A percentile compares a stretch with the other conserved stretches of the same genome.
phyloP scores from a whole-genome alignment of 2,329 filamentous ascomycete species.

The Colletotrichum sp. region DNA sequence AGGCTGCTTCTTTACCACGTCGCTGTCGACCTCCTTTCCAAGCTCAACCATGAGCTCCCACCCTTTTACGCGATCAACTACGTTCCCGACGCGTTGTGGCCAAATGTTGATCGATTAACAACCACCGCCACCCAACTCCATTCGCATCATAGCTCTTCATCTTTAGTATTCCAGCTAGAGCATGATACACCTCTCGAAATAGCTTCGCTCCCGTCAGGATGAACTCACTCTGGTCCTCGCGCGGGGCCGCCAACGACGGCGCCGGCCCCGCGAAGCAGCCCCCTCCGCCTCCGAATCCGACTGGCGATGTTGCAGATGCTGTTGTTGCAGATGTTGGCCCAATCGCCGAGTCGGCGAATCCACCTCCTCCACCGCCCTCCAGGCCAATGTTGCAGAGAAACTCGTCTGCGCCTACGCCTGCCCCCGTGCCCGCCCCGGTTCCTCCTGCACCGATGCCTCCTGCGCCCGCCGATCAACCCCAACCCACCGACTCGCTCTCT shows the following conservation, averaged over 20 bases:
- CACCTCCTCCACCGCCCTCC: conserved; percentile 38
- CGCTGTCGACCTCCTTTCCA: not conserved
- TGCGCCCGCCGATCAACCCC: conserved; percentile 36
- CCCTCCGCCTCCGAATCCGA: conserved; percentile 28
- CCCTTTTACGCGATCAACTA: not conserved
- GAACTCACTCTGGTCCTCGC: conserved; percentile 50
- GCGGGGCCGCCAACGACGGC: conserved; percentile 35
- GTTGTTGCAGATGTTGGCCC: conserved; percentile 41
- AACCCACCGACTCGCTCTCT: conserved; percentile 72
- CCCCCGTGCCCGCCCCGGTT: conserved; percentile 19
- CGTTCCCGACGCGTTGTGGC: not conserved
- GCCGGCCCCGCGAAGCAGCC: conserved; percentile 20
- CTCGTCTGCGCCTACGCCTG: conserved; percentile 27
- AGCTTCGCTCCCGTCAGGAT: conserved; percentile 34
- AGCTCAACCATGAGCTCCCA: not conserved
- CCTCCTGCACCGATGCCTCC: conserved; percentile 24
- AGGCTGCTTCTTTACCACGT: conserved; percentile 8
- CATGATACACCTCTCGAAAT: not conserved
- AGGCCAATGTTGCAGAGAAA: conserved; percentile 26
- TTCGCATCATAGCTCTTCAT: not conserved
- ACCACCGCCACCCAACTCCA: not conserved
- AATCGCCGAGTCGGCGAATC: conserved; percentile 33
- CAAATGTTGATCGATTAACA: not conserved
- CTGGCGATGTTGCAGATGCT: conserved; percentile 46
- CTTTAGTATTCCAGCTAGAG: not conserved